Conservation (phyloP, 2,329 filamentous ascomycete genomes). For the Beauveria rudraprayagi region DNA sequence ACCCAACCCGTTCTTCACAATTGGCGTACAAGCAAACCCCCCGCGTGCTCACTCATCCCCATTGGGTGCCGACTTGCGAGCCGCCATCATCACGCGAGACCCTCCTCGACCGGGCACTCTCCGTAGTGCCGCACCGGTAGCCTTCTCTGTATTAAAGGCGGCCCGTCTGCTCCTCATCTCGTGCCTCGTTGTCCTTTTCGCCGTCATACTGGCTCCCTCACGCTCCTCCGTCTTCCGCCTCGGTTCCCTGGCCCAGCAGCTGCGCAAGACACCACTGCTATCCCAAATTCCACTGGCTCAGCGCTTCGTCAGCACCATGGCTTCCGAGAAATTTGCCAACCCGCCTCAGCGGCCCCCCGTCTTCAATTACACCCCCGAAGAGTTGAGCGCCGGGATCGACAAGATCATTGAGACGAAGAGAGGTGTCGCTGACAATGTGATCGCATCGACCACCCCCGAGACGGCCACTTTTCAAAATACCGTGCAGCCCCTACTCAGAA, state of each 20-base stretch:
- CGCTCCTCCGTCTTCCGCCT: slow-evolving; percentile 52
- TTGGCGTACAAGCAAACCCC: not conserved
- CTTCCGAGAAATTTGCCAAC: slow-evolving; percentile 57
- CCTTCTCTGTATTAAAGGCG: slow-evolving; percentile 15
- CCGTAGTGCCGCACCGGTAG: slow-evolving; percentile 13
- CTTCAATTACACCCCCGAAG: slow-evolving; percentile 66
- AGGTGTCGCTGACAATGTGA: slow-evolving; percentile 57
- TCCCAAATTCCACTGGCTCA: slow-evolving; percentile 21
- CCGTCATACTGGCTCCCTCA: slow-evolving; percentile 60
- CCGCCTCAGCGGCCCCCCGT: slow-evolving; percentile 71
- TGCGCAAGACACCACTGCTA: slow-evolving; percentile 32
- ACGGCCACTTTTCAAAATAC: slow-evolving; percentile 48
- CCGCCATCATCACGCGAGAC: not conserved
- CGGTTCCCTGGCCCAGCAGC: slow-evolving; percentile 47
- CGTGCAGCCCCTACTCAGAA: slow-evolving; percentile 59
- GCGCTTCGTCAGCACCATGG: slow-evolving; percentile 50
- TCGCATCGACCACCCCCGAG: slow-evolving; percentile 47
- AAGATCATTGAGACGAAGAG: slow-evolving; percentile 56
- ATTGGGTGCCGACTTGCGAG: not conserved
- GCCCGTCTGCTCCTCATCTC: slow-evolving; percentile 36
- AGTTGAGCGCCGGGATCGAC: slow-evolving; percentile 60
- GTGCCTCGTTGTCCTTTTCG: slow-evolving; percentile 47
- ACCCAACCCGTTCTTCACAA: not conserved
- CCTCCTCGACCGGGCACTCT: not conserved
- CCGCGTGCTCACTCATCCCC: not conserved